phyloP scores from a whole-genome alignment of 2,329 filamentous ascomycete species.

The Westerdykella sp. region DNA sequence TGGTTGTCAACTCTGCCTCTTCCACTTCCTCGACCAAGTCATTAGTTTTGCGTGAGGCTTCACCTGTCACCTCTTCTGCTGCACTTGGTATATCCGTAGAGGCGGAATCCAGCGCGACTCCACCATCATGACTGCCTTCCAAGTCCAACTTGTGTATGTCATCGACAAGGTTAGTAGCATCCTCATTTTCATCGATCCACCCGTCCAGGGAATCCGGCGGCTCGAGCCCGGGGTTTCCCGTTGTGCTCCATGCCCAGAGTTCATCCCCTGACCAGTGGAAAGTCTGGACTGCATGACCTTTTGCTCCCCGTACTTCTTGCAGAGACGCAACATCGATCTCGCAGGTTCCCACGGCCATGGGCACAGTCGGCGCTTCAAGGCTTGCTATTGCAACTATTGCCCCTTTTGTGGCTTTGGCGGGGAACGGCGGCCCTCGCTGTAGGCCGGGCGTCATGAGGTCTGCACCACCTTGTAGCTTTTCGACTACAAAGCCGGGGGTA shows the following conservation, averaged over 20 bases:
- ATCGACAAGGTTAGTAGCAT: constrained; percentile 33
- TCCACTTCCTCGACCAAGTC: constrained; percentile 37
- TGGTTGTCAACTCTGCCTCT: constrained; percentile 51
- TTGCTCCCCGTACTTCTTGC: constrained; percentile 52
- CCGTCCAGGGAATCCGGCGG: constrained; percentile 51
- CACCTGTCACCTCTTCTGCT: constrained; percentile 31
- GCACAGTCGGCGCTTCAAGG: constrained; percentile 54
- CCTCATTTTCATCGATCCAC: constrained; percentile 39
- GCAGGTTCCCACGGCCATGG: constrained; percentile 59
- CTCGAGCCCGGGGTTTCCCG: constrained; percentile 47
- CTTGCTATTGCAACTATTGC: constrained; percentile 59
- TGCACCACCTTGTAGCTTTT: constrained; percentile 58
- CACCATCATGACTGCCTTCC: constrained; percentile 44
- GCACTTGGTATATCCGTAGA: constrained; percentile 26
- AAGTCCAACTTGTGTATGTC: constrained; percentile 39
- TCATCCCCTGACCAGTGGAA: constrained; percentile 65
- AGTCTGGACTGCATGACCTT: constrained; percentile 59
- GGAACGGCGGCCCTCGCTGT: constrained; percentile 59
- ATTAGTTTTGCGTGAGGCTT: constrained; percentile 26
- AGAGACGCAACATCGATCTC: constrained; percentile 56
- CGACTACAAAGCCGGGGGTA: constrained; percentile 55
- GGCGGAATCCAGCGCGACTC: constrained; percentile 36
- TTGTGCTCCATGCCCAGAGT: constrained; percentile 58
- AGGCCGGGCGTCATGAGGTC: constrained; percentile 65
- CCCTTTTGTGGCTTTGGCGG: constrained; percentile 52